These are phyloP conservation scores for Mucor sp. DNA, from an alignment of 371 early-diverging fungal genomes.

Conservation along the genomic window DNA sequence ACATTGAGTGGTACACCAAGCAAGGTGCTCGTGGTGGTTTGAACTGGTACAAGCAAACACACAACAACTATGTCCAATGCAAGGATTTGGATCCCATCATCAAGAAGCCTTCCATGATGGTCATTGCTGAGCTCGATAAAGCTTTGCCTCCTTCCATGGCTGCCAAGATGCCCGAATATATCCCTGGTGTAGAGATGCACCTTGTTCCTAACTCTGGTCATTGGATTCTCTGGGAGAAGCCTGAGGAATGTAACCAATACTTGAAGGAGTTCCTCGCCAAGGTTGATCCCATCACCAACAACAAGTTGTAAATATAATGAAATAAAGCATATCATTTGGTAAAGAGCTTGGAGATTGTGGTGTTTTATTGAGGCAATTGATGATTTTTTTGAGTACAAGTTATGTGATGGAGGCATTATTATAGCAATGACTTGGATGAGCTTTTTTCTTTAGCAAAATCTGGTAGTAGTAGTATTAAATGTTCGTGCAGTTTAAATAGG, in stretches of 20 bases:
- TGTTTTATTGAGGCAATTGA: too few relatives aligned
- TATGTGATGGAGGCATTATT: too few relatives aligned
- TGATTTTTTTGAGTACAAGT: too few relatives aligned
- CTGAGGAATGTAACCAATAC: conserved; percentile 33
- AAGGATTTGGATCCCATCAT: conserved; percentile 45
- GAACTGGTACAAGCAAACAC: conserved; percentile 48
- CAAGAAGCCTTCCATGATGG: conserved; percentile 42
- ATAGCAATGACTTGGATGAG: too few relatives aligned
- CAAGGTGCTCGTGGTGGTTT: conserved; percentile 44
- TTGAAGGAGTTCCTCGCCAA: conserved; percentile 35
- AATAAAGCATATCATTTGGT: too few relatives aligned
- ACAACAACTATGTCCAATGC: conserved; percentile 42
- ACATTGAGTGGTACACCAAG: conserved; percentile 32
- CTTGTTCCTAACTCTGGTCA: conserved; percentile 41
- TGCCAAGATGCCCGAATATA: conserved; percentile 26
- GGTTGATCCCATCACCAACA: conserved; percentile 21
- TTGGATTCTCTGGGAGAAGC: conserved; percentile 54
- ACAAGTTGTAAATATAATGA: conserved; percentile 18
- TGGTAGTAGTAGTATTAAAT: too few relatives aligned
- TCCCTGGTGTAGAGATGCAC: conserved; percentile 39
- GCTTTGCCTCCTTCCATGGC: conserved; percentile 50
- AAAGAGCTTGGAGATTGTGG: too few relatives aligned
- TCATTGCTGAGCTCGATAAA: conserved; percentile 37
- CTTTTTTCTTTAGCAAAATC: too few relatives aligned
- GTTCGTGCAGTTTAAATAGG: too few relatives aligned